These are phyloP conservation scores for Trametes punicea DNA, from an alignment of 768 basidiomycete species.

Conservation along the genomic window DNA sequence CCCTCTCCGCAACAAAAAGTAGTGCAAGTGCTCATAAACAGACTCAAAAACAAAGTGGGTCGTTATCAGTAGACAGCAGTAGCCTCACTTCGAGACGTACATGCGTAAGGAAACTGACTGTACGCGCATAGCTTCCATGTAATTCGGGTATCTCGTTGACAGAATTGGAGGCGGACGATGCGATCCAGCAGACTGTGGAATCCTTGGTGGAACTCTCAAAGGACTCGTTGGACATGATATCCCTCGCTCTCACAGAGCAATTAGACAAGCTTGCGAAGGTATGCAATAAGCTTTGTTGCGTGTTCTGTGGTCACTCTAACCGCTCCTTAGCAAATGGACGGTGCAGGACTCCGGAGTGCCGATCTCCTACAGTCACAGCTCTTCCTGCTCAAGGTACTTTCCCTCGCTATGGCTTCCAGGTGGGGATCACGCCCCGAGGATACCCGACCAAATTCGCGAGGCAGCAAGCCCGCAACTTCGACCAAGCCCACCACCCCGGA, in stretches of 20 bases:
- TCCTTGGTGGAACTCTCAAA: slow-evolving; percentile 76
- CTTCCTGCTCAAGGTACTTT: slow-evolving; percentile 78
- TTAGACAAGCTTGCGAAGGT: slow-evolving; percentile 80
- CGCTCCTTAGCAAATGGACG: slow-evolving; percentile 47
- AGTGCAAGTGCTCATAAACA: slow-evolving; percentile 73
- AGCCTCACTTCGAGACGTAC: background rate
- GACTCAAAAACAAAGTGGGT: slow-evolving; percentile 76
- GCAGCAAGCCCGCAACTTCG: slow-evolving; percentile 31
- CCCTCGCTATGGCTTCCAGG: slow-evolving; percentile 72
- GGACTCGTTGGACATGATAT: slow-evolving; percentile 78
- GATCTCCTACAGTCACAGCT: slow-evolving; percentile 85
- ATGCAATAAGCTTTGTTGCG: slow-evolving; percentile 11
- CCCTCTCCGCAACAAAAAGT: slow-evolving; percentile 77
- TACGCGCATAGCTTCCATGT: slow-evolving; percentile 64
- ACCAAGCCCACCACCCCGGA: slow-evolving; percentile 35
- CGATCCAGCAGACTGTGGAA: slow-evolving; percentile 72
- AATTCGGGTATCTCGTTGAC: slow-evolving; percentile 75
- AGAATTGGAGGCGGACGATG: slow-evolving; percentile 70
- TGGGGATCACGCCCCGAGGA: slow-evolving; percentile 54
- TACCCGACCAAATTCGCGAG: slow-evolving; percentile 39
- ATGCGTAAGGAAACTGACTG: background rate
- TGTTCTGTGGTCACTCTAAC: background rate
- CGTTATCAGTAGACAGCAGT: background rate
- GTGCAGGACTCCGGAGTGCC: slow-evolving; percentile 50
- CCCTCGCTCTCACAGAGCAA: slow-evolving; percentile 71